Evolutionary conservation across 2,329 filamentous ascomycete species (phyloP), one percentile per base, ranked within the genome.

Genomic region (Periconia digitata): DNA sequence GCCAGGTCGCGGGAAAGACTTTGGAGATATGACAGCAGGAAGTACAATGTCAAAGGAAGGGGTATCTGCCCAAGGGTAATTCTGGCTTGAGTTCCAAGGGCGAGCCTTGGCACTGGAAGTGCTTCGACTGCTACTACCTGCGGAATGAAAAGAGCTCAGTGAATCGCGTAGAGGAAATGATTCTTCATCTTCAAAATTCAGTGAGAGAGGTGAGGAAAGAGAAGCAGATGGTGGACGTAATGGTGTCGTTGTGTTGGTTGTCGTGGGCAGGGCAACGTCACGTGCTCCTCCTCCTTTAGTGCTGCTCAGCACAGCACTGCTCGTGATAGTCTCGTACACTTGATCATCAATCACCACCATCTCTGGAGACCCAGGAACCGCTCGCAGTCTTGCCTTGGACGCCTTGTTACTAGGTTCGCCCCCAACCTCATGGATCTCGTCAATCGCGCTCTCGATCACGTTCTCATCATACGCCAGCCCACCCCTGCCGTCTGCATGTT

Each of bases 41-140:
- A 77, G 64, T 29, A 73, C 71, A 40, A 77, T 74, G 39, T 72
- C 65, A 45, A 71, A 56, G 23, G 66, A 64, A 22, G 71, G 55
- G 27, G 67, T 62, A 12, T 44, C 57, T 69, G 69, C 64, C 74
- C 73, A 77, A 27, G 75, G 73, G 54, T 76, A 77, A 56, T 74
- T 76, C 56, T 74, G 72, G 50, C 76, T 74, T 17, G 64, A 63
- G 50, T 78, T 78, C 74, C 74, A 77, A n/a, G 74, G 74, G 22
- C 74, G 68, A 38, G 69, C 73, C 45, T 70, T 71, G 6, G 67
- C 64, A 43, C 51, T 49, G 24, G 61, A 63, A 7, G 59, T 50
- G 21, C 60, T 64, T 3, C 58, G 59, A 10, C 59, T 63, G 10
- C 10, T 20, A 18, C 54, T 58, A 10, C 47, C 46, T 35, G 61